Base-by-base conservation (phyloP, 345 rosid genomes). In the Combretum micranthum region DNA sequence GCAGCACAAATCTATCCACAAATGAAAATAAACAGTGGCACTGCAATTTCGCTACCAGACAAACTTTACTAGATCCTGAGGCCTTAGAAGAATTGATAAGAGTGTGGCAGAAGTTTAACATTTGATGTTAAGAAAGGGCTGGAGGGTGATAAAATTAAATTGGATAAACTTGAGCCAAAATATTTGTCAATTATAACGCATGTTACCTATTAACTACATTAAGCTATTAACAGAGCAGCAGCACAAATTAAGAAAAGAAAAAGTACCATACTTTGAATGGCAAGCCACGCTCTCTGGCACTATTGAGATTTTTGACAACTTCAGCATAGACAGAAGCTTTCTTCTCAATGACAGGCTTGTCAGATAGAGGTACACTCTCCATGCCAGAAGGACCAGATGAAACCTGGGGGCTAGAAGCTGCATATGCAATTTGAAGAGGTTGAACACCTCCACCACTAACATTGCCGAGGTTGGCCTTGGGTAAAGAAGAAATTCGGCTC, bases 401-500 rank as follows among this genome's bases (percentile, higher is more conserved):
- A 56, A 73, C 72, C 62, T 76, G 89, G 46, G 88, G 69, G 66
- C 86, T 74, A 60, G 92, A 82, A 70, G 75, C 72, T 62, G 73
- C 55, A 18, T 87, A 76, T 59, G 74, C 77, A 53, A 77, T 61
- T 70, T 77, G 90, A 72, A 83, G 83, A 43, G 78, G 60, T 70
- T 25, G 86, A 57, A 70, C 42, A 56, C 77, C 80, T n/a, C 64
- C 64, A 53, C 46, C 62, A 68, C 74, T 70, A 44, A 76, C 57
- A 67, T 80, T 80, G 53, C 52, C 44, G 61, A 72, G 44, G 67
- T 89, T 89, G 21, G 85, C 79, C 81, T 75, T 80, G 21, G 95
- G 97, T 64, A 90, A 71, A 62, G 86, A 72, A 65, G 99, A 83
- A 75, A 93, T 85, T 55, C 86, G 83, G 69, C 88, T 87, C 72